Base-by-base conservation (phyloP, 192 early-diverging fungal species). In the Coemansia sp. region DNA sequence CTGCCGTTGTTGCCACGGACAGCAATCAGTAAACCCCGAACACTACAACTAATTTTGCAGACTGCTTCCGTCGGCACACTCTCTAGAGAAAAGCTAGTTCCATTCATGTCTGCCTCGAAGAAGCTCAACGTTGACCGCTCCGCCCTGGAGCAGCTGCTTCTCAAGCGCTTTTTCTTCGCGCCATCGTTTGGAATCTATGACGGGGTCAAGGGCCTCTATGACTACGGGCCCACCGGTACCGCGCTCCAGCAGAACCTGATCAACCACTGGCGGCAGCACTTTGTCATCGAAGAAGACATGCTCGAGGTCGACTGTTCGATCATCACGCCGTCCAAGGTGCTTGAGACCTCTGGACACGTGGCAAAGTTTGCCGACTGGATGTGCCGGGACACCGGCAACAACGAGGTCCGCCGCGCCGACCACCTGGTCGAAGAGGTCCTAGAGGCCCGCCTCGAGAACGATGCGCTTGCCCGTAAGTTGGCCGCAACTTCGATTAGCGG, bases 241-340 rank as follows among this genome's bases (percentile, higher is more conserved):
- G 94, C 93, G 14, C 81, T 99, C 34, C 89, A 91, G 78, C 87
- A 84, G 66, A 97, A 95, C 67, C 82, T 97, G 64, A 79, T 94
- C 67, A 78, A 77, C 43, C 57, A 91, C 29, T 97, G 94, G 94
- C 83, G 92, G 54, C 87, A 90, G 75, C 94, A 95, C 81, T 99
- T 99, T 78, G 87, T 99, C 5, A 81, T 99, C 14, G 97, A 99
- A 70, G 97, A 99, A 77, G 93, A 99, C 51, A 99, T 99, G 97
- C 88, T 99, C 10, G 97, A 99, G 81, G 82, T 99, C 23, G 97
- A 99, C 63, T 93, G 91, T 64, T 88, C 93, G 28, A 97, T 97
- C 75, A 85, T 99, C 79, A 97, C 97, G n/a, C 93, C 91, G 6
- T 82, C 90, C 40, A 85, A 90, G 50, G 97, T 99, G 10, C 75